phyloP scores from a whole-genome alignment of 1,284 basidiomycete genomes.

The Afroboletus lepidellus region DNA sequence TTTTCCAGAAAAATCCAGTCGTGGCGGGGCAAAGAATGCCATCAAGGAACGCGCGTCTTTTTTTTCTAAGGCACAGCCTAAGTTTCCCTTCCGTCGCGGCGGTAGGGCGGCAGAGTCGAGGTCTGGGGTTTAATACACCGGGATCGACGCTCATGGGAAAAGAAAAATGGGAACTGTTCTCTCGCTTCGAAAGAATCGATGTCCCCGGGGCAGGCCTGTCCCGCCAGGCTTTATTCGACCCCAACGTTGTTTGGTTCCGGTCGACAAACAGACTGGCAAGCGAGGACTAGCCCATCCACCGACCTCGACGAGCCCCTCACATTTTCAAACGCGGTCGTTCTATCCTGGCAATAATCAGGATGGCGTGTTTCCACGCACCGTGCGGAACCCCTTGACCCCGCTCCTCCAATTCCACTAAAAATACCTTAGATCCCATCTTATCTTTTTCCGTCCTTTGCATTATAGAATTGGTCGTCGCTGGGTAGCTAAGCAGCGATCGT shows the following conservation, averaged over 20 bases:
- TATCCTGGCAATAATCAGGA: slow-evolving; percentile 1
- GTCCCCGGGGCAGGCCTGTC: not conserved
- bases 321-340: not conserved
- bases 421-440: slow-evolving; percentile 29
- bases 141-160: slow-evolving; percentile 17
- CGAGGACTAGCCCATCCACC: not conserved
- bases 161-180: slow-evolving; percentile 16
- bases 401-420: not conserved
- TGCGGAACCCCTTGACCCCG: slow-evolving; percentile 24
- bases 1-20: not conserved
- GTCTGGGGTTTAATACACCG: slow-evolving; percentile 6
- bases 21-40: not conserved
- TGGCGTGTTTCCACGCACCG: not conserved
- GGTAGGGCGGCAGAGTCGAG: not conserved
- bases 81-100: no score
- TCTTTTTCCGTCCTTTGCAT: slow-evolving; percentile 15
- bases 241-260: slow-evolving; percentile 22
- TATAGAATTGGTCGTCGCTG: slow-evolving; percentile 24
- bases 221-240: slow-evolving; percentile 11
- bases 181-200: slow-evolving; percentile 14
- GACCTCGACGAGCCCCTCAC: not conserved
- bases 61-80: no score
- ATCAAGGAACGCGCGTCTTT: not conserved
- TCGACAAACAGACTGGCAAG: slow-evolving; percentile 15
- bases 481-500: slow-evolving; percentile 11